phyloP scores from a whole-genome alignment of 371 early-diverging fungal species.

The Phascolomyces articulosus region DNA sequence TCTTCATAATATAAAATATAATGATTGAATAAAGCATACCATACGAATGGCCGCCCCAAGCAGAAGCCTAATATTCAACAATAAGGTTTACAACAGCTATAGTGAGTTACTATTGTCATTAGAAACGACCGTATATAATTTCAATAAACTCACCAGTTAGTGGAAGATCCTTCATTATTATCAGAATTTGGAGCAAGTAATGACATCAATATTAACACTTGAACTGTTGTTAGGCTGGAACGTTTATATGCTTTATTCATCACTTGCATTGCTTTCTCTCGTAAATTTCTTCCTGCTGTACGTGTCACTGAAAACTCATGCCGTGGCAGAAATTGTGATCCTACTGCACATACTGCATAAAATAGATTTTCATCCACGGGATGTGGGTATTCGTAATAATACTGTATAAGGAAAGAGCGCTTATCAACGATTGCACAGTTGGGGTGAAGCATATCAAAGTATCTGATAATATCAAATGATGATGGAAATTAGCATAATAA shows the following conservation, averaged over 20 bases:
- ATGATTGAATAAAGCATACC: no score
- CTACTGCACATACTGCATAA: neutral
- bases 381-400: slow-evolving; percentile 3
- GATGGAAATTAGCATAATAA: no score
- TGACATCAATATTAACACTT: neutral
- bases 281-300: neutral
- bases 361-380: neutral
- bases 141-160: neutral
- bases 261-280: neutral
- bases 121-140: no score
- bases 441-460: neutral
- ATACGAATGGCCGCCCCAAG: no score
- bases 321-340: neutral
- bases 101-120: no score
- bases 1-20: no score
- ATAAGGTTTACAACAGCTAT: no score
- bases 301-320: neutral
- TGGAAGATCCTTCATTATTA: neutral
- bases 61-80: no score
- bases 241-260: neutral
- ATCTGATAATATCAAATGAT: neutral
- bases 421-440: neutral
- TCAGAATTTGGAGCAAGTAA: neutral
- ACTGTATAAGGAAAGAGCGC: neutral
- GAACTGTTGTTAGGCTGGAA: neutral